phyloP scores from a whole-genome alignment of 352 stramenopile genomes.

The Pelagophyceae sp. region DNA sequence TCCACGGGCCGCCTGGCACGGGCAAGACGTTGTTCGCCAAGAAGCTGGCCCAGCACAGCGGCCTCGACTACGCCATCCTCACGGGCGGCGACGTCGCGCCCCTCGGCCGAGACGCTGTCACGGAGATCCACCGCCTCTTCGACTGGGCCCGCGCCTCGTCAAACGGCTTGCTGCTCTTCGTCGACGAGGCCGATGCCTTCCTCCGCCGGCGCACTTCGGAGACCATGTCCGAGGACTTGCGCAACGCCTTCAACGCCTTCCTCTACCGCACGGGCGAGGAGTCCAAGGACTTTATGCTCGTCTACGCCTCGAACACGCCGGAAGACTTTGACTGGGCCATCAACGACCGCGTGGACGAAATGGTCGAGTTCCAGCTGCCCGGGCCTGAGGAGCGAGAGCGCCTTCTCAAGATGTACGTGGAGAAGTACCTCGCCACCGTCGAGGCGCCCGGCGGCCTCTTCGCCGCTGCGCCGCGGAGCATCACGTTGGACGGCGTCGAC shows the following conservation, averaged over 20 bases:
- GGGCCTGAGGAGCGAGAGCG: conserved; percentile 80
- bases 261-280: conserved; percentile 70
- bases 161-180: conserved; percentile 91
- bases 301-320: conserved; percentile 97
- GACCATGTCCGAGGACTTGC: conserved; percentile 84
- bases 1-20: conserved; percentile 91
- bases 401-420: conserved; percentile 96
- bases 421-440: conserved; percentile 81
- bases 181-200: conserved; percentile 99
- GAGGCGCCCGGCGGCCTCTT: conserved; percentile 45
- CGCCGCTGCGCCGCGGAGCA: conserved; percentile 46
- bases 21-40: conserved; percentile 99
- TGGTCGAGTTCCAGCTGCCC: conserved; percentile 91
- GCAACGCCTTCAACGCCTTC: conserved; percentile 97
- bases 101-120: conserved; percentile 90
- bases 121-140: conserved; percentile 99
- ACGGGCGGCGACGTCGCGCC: conserved; percentile 95
- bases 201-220: conserved; percentile 84
- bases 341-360: conserved; percentile 98
- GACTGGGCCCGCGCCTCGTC: conserved; percentile 92
- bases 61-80: conserved; percentile 96
- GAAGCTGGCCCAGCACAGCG: conserved; percentile 84
- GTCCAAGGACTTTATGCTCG: conserved; percentile 92
- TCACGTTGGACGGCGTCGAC: conserved; percentile 77
- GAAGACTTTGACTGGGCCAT: conserved; percentile 97